Base-by-base conservation (phyloP, 2,329 filamentous ascomycete species). In the Exophiala sideris region DNA sequence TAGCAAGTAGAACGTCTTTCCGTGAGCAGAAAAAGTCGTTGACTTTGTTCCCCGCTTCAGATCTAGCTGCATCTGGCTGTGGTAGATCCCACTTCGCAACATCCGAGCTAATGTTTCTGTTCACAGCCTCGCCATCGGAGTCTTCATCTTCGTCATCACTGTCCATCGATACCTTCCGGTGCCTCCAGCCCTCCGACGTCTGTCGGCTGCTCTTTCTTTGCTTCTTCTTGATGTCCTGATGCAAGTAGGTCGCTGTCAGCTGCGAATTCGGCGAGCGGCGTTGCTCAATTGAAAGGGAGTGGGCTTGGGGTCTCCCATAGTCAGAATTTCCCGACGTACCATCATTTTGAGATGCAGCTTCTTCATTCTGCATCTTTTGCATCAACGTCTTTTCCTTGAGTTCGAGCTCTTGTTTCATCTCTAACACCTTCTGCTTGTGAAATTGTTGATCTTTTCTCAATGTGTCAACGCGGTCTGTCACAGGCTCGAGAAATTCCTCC, bases 401-500 rank as follows among this genome's bases (percentile, higher is more conserved):
- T 36, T 65, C 58, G 12, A 55, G 48, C 41, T 57, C 55, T 51
- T 59, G 40, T 21, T 56, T 60, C 54, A 61, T 52, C 44, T 57
- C 47, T 21, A 54, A 21, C 34, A 61, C 52, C 51, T 57, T 62
- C 21, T 61, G 51, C 38, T 49, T 45, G 33, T 57, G 45, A 45
- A 49, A 56, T 5, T 64, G 59, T 35, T 60, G 46, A 35, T 65
- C 63, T 46, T 63, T 60, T 34, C 55, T 59, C 33, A 64, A 46
- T 14, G 59, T 54, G 48, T 64, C 62, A n/a, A 58, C 59, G 3
- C 59, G 58, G 36, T 57, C 56, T 11, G 57, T 54, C 33, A 56
- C 52, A 40, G 57, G 56, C 24, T 58, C 56, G 45, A 69, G 64
- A 18, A 69, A 60, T 41, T 68, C 62, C 41, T 66, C 66, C 82